Conservation (phyloP, 345 rosid species). For the Angophora floribunda region DNA sequence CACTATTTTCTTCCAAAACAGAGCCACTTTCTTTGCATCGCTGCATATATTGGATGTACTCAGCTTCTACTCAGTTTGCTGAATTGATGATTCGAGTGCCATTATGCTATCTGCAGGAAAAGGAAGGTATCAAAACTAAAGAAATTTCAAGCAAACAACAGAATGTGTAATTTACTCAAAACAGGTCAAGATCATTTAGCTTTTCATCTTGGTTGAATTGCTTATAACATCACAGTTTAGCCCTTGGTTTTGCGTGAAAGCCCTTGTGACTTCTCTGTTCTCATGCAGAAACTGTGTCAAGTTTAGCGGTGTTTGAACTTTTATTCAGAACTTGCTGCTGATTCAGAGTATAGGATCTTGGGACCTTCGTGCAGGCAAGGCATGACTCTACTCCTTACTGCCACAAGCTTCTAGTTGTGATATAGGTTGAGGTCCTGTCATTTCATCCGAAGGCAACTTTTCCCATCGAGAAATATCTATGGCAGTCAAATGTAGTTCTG, state of each 20-base stretch:
- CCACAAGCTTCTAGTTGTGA: neutral
- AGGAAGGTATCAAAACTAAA: slow-evolving; percentile 29
- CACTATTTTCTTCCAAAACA: neutral
- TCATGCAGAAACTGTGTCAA: neutral
- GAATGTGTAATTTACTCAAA: slow-evolving; percentile 25
- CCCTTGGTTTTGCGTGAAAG: neutral
- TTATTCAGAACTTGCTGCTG: neutral
- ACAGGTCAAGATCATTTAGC: neutral
- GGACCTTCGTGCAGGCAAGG: neutral
- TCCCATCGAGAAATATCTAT: neutral
- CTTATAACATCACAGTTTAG: neutral
- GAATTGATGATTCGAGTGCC: neutral
- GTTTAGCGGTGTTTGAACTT: neutral
- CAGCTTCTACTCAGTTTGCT: neutral
- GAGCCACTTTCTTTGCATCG: neutral
- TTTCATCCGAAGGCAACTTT: neutral
- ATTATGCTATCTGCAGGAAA: slow-evolving; percentile 25
- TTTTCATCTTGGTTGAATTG: neutral
- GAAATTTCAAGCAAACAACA: slow-evolving; percentile 36
- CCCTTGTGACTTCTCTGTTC: neutral
- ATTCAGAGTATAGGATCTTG: neutral
- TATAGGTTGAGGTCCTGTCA: neutral
- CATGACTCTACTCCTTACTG: neutral
- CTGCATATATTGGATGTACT: neutral
- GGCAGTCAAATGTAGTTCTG: neutral